Percentiles rank a stretch among this genome's conserved stretches.
phyloP scores from a whole-genome alignment of 148 eudicot genomes.

The Chenopodium formosanum region DNA sequence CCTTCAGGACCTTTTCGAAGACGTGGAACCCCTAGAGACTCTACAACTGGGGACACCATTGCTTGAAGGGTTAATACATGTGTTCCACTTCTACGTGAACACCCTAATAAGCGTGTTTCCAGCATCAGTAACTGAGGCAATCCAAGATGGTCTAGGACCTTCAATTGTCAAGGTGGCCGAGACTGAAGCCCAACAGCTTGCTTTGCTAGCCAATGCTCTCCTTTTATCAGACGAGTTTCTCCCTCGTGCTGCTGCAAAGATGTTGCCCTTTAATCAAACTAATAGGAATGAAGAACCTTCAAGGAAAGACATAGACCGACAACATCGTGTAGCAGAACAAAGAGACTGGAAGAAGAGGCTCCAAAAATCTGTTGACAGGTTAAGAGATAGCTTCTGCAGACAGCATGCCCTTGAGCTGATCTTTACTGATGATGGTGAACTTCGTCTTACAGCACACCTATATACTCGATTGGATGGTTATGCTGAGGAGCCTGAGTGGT shows the following conservation, averaged over 20 bases:
- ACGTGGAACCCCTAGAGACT: constrained; percentile 66
- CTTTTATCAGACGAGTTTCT: constrained; percentile 76
- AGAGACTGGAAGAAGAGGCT: constrained; percentile 78
- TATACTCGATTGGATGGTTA: constrained; percentile 61
- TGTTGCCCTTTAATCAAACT: constrained; percentile 33
- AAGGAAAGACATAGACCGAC: constrained; percentile 48
- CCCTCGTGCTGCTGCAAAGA: constrained; percentile 66
- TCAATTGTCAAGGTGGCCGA: constrained; percentile 78
- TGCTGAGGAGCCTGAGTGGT: constrained; percentile 82
- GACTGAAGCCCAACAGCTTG: constrained; percentile 70
- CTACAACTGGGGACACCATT: constrained; percentile 54
- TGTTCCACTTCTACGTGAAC: constrained; percentile 61
- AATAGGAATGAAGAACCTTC: constrained; percentile 42
- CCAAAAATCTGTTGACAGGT: constrained; percentile 64
- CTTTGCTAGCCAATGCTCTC: constrained; percentile 69
- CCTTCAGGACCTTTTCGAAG: constrained; percentile 73
- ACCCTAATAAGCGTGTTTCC: constrained; percentile 70
- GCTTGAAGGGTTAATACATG: constrained; percentile 65
- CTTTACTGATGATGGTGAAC: constrained; percentile 78
- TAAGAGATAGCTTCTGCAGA: constrained; percentile 86
- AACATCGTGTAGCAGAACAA: constrained; percentile 60
- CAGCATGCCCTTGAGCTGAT: constrained; percentile 90
- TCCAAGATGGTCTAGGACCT: constrained; percentile 54
- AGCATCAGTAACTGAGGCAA: constrained; percentile 59
- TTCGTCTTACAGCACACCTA: constrained; percentile 60